phyloP scores from a whole-genome alignment of 257 asterid species.

The Forsythia viridissima region DNA sequence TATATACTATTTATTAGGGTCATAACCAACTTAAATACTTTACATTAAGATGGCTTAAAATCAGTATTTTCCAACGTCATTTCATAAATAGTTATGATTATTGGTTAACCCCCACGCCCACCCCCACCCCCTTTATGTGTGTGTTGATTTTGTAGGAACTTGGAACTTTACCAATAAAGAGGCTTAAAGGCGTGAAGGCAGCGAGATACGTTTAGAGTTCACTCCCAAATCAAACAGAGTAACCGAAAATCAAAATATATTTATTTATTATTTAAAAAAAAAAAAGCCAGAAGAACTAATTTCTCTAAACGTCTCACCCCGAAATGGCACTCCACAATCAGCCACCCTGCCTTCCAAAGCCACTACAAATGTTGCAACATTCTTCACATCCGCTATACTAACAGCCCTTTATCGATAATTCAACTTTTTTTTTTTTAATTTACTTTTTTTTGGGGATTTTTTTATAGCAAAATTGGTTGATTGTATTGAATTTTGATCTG shows the following conservation, averaged over 20 bases:
- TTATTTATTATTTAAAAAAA: background rate
- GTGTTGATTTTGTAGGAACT: background rate
- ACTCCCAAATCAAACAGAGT: constrained; percentile 15
- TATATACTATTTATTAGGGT: too few relatives aligned
- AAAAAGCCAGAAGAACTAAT: background rate
- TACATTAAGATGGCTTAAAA: too few relatives aligned
- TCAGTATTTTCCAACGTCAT: too few relatives aligned
- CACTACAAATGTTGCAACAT: constrained; percentile 13
- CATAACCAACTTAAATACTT: too few relatives aligned
- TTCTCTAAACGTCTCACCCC: background rate
- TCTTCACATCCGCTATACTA: constrained; percentile 2
- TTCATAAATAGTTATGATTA: too few relatives aligned
- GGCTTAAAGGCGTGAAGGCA: constrained; percentile 18
- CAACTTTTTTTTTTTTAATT: constrained; percentile 16
- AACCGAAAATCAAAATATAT: constrained; percentile 14
- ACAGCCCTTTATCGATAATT: constrained; percentile 11
- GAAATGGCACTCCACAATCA: constrained; percentile 29
- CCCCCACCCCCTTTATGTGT: too few relatives aligned
- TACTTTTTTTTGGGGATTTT: constrained; percentile 5
- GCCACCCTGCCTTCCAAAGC: constrained; percentile 27
- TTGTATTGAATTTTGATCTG: constrained; percentile 34
- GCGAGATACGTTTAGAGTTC: constrained; percentile 21
- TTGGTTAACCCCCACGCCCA: too few relatives aligned
- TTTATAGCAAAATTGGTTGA: constrained; percentile 9
- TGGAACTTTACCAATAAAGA: background rate